Percentiles rank a stretch among this genome's conserved stretches.
phyloP scores from a whole-genome alignment of 352 stramenopile species.

The Phytophthora gonapodyides region DNA sequence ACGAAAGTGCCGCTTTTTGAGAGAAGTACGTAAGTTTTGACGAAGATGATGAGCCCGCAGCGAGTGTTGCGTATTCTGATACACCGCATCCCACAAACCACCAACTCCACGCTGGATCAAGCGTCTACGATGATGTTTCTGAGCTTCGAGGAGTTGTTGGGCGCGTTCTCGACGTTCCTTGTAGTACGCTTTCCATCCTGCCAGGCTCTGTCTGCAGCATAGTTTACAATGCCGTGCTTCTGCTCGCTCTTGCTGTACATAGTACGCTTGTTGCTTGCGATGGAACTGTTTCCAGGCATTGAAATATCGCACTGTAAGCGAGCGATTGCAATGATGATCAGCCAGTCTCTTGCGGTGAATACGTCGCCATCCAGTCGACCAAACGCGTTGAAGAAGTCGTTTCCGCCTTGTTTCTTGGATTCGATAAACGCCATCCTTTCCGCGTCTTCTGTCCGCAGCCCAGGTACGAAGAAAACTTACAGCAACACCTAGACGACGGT shows the following conservation, averaged over 20 bases:
- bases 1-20: conserved; percentile 33
- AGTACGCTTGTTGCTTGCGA: not conserved
- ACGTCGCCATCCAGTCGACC: conserved; percentile 22
- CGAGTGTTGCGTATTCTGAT: conserved; percentile 26
- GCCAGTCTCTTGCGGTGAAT: conserved; percentile 19
- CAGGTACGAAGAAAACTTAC: conserved; percentile 14
- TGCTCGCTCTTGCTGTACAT: conserved; percentile 13
- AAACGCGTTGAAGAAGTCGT: conserved; percentile 22
- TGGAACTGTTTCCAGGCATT: conserved; percentile 22
- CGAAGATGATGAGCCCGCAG: conserved; percentile 27
- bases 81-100: conserved; percentile 27
- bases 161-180: conserved; percentile 2
- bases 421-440: conserved; percentile 8
- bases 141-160: conserved; percentile 11
- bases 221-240: conserved; percentile 13
- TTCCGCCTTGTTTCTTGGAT: conserved; percentile 17
- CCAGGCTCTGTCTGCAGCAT: conserved; percentile 16
- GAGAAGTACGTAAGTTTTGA: conserved; percentile 21
- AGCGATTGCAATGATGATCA: conserved; percentile 1
- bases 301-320: conserved; percentile 14
- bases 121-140: conserved; percentile 15
- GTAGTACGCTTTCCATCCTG: conserved; percentile 25
- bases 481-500: conserved; percentile 14
- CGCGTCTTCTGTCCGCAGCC: conserved; percentile 13
- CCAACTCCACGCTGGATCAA: conserved; percentile 34